Percentiles rank a stretch among this genome's conserved stretches.
Conservation (phyloP, 345 rosid species). For the Mangifera indica region DNA sequence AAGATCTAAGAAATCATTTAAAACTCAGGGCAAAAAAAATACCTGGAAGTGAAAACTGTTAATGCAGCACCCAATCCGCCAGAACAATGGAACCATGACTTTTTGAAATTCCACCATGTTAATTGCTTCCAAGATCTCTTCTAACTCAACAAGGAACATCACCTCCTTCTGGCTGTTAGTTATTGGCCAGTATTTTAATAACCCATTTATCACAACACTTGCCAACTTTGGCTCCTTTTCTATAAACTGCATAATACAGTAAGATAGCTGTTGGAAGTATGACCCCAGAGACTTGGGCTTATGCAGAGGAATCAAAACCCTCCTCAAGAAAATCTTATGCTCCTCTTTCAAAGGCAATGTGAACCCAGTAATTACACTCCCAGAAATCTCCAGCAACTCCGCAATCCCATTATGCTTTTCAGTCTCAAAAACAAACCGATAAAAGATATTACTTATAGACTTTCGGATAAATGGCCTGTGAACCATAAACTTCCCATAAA, state of each 20-base stretch:
- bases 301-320: constrained; percentile 81
- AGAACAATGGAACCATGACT: constrained; percentile 75
- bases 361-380: constrained; percentile 82
- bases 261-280: constrained; percentile 82
- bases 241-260: constrained; percentile 72
- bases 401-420: constrained; percentile 84
- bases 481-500: constrained; percentile 87
- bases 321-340: constrained; percentile 81
- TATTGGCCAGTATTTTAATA: constrained; percentile 81
- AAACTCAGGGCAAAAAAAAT: constrained; percentile 6
- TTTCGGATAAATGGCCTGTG: constrained; percentile 82
- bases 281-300: constrained; percentile 77
- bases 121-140: constrained; percentile 76
- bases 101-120: constrained; percentile 74
- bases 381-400: constrained; percentile 80
- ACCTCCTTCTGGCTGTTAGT: constrained; percentile 90
- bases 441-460: constrained; percentile 70
- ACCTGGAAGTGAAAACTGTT: constrained; percentile 90
- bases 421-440: constrained; percentile 68
- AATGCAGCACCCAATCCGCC: constrained; percentile 73
- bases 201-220: constrained; percentile 56
- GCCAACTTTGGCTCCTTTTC: constrained; percentile 83
- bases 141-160: constrained; percentile 79
- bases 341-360: constrained; percentile 89
- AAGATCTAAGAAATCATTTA: too few species aligned